Conservation (phyloP, 768 basidiomycete species). For the Xerocomellus chrysenteron region DNA sequence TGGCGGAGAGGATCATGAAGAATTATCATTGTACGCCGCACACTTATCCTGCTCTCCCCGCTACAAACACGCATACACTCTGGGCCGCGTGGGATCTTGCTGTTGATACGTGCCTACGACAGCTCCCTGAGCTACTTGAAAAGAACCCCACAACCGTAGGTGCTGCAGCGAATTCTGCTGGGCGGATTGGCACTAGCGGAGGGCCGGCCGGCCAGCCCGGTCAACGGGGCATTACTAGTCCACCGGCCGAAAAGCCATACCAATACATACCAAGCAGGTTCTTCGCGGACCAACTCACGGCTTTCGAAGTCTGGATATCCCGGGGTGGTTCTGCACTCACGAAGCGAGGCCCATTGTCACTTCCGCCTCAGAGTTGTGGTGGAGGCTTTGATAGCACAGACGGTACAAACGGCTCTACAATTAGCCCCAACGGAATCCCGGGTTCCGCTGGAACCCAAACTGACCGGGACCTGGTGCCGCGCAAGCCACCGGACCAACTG, state of each 20-base stretch:
- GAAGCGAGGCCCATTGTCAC: slow-evolving; percentile 69
- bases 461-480: slow-evolving; percentile 60
- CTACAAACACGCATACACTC: slow-evolving; percentile 94
- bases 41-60: slow-evolving; percentile 85
- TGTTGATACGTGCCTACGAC: slow-evolving; percentile 89
- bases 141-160: slow-evolving; percentile 31
- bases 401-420: slow-evolving; percentile 7
- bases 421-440: slow-evolving; percentile 18
- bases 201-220: slow-evolving; percentile 18
- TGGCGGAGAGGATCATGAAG: slow-evolving; percentile 98
- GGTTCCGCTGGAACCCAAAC: slow-evolving; percentile 4
- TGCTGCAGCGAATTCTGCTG: slow-evolving; percentile 23
- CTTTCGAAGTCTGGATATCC: slow-evolving; percentile 98
- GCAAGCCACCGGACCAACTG: slow-evolving; percentile 94
- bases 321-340: slow-evolving; percentile 86
- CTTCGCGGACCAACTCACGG: slow-evolving; percentile 94
- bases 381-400: slow-evolving; percentile 30
- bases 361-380: slow-evolving; percentile 49
- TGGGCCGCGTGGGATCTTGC: slow-evolving; percentile 99
- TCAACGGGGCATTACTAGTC: slow-evolving; percentile 21
- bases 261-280: slow-evolving; percentile 85
- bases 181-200: slow-evolving; percentile 5
- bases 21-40: slow-evolving; percentile 96
- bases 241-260: slow-evolving; percentile 50
- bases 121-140: slow-evolving; percentile 80